Evolutionary conservation across 495 filamentous ascomycete species (phyloP).

Genomic region (Staphylotrichum tortipilum): DNA sequence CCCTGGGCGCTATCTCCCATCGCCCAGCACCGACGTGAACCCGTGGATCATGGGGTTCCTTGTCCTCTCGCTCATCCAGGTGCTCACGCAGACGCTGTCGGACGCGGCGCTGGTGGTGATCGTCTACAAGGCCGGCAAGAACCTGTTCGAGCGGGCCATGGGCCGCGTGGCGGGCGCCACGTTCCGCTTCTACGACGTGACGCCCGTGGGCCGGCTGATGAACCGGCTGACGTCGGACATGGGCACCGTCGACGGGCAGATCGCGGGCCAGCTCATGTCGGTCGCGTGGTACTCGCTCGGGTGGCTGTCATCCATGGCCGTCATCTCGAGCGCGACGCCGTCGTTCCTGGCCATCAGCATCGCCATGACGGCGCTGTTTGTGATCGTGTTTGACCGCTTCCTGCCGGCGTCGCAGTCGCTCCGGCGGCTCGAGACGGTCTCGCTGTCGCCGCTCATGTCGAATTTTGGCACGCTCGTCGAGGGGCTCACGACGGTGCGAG

Average conservation of each 20-base stretch:
- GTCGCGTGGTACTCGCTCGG: slow-evolving; percentile 56
- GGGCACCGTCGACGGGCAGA: slow-evolving; percentile 70
- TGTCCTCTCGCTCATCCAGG: slow-evolving; percentile 48
- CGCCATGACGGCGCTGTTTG: slow-evolving; percentile 51
- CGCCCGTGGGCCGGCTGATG: slow-evolving; percentile 75
- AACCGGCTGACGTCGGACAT: slow-evolving; percentile 82
- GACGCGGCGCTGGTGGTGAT: slow-evolving; percentile 59
- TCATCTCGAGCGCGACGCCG: slow-evolving; percentile 69
- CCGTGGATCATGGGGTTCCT: slow-evolving; percentile 69
- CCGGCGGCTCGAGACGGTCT: slow-evolving; percentile 75
- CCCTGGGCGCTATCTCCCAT: slow-evolving; percentile 41
- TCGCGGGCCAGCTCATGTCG: slow-evolving; percentile 57
- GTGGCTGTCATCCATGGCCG: slow-evolving; percentile 61
- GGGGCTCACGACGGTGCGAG: slow-evolving; percentile 70
- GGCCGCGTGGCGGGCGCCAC: slow-evolving; percentile 62
- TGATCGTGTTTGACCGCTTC: slow-evolving; percentile 61
- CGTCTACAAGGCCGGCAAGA: slow-evolving; percentile 63
- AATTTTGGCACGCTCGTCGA: slow-evolving; percentile 77
- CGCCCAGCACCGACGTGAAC: slow-evolving; percentile 54
- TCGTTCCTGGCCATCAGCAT: slow-evolving; percentile 63
- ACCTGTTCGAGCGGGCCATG: slow-evolving; percentile 62
- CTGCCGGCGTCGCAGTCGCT: slow-evolving; percentile 76
- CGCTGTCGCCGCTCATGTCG: slow-evolving; percentile 69
- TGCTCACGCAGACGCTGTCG: slow-evolving; percentile 44
- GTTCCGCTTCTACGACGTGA: slow-evolving; percentile 82